These are phyloP conservation scores for Peronospora destructor DNA, from an alignment of 352 stramenopile genomes.

Conservation along the genomic window DNA sequence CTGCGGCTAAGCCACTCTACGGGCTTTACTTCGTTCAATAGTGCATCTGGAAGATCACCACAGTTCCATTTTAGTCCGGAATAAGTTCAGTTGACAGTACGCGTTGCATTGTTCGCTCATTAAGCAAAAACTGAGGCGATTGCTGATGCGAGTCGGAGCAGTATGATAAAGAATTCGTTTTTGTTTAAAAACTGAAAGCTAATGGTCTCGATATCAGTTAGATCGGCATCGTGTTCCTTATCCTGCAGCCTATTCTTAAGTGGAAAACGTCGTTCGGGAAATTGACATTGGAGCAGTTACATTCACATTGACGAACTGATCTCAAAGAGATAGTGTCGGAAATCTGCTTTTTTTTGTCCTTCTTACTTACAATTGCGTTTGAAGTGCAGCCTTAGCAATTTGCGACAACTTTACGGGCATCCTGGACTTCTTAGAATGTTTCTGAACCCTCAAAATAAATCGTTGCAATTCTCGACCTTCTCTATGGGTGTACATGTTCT, in stretches of 20 bases:
- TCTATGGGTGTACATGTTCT: constrained; percentile 3
- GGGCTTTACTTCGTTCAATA: no score
- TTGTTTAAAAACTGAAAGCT: neutral
- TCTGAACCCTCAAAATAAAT: neutral
- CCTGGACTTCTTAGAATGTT: neutral
- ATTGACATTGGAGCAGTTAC: no score
- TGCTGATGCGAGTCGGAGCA: neutral
- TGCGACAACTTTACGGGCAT: neutral
- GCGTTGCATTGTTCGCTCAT: neutral
- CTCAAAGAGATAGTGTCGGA: neutral
- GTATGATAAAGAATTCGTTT: neutral
- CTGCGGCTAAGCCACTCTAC: no score
- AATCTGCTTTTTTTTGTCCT: neutral
- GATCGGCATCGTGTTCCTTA: no score
- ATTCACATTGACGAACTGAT: no score
- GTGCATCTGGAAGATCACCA: no score
- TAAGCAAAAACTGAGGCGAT: no score
- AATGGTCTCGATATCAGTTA: no score
- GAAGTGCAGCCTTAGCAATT: neutral
- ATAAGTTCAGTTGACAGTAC: neutral
- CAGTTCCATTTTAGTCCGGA: neutral
- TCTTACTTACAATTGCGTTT: neutral
- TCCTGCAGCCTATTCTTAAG: neutral
- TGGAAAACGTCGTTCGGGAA: no score
- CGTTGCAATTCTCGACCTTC: neutral